A percentile compares a stretch with the other conserved stretches of the same genome.
These are phyloP conservation scores for Paramecium pentaurelia DNA, from an alignment of 73 alveolate species.

Conservation along the genomic window DNA sequence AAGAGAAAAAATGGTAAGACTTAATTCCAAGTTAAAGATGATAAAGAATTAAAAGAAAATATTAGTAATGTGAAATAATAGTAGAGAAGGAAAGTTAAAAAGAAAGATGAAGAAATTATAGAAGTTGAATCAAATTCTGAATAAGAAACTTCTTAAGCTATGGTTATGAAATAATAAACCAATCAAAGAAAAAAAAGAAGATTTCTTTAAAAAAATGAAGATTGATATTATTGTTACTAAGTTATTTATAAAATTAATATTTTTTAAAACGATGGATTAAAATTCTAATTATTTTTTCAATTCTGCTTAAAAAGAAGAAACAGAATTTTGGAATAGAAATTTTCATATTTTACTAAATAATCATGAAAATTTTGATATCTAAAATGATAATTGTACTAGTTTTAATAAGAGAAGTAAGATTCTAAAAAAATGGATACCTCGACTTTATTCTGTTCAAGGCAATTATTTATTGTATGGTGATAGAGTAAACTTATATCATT, in stretches of 20 bases:
- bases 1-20: neutral
- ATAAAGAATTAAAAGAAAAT: neutral
- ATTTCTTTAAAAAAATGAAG: neutral
- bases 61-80: neutral
- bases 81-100: neutral
- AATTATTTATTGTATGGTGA: slow-evolving; percentile 27
- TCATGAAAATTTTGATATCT: neutral
- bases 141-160: neutral
- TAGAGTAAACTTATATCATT: neutral
- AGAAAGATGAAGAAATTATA: neutral
- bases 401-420: slow-evolving; percentile 8
- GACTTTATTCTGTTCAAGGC: slow-evolving; percentile 18
- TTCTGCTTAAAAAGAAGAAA: neutral
- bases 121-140: neutral
- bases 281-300: neutral
- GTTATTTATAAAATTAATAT: neutral
- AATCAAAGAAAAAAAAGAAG: neutral
- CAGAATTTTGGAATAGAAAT: slow-evolving; percentile 18
- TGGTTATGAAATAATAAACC: neutral
- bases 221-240: neutral
- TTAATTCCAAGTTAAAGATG: neutral
- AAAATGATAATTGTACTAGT: neutral
- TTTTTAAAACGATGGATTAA: neutral
- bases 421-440: neutral
- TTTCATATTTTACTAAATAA: neutral